Conservation (phyloP, 257 asterid genomes). For the Capsicum baccatum region DNA sequence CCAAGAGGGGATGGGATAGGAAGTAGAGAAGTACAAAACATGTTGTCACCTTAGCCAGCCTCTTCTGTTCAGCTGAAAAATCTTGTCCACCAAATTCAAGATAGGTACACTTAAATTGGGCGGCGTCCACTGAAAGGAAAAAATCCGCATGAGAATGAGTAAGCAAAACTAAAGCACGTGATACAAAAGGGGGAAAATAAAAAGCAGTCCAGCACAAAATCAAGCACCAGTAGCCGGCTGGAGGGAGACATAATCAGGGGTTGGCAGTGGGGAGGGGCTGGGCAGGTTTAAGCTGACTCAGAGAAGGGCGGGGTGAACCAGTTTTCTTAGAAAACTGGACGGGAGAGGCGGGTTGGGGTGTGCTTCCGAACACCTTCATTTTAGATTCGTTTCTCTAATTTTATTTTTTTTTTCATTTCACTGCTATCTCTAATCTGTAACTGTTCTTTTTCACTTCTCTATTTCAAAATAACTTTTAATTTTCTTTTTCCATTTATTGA, state of each 20-base stretch:
- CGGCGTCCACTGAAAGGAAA: conserved; percentile 91
- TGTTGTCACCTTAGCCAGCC: conserved; percentile 93
- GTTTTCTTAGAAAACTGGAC: not conserved
- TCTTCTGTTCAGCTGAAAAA: conserved; percentile 95
- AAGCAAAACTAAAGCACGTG: not conserved
- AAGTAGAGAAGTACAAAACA: conserved; percentile 24
- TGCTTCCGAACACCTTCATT: not conserved
- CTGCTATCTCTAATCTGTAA: not conserved
- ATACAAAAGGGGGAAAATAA: not conserved
- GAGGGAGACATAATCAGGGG: not conserved
- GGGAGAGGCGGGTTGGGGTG: not conserved
- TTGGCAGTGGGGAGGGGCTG: not conserved
- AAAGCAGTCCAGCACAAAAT: conserved; percentile 17
- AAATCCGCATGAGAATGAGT: not conserved
- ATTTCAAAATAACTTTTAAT: not conserved
- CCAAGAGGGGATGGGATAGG: conserved; percentile 16
- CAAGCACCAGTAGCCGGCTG: not conserved
- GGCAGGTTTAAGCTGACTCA: not conserved
- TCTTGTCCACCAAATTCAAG: conserved; percentile 87
- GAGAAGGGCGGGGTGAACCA: not conserved
- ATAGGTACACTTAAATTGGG: conserved; percentile 93
- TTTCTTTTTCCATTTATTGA: not conserved
- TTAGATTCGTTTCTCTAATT: not conserved
- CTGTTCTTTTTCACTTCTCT: not conserved
- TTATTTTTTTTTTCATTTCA: not conserved